Evolutionary conservation across 352 stramenopile species (phyloP).

Genomic region (Elongisporangium anandrum): DNA sequence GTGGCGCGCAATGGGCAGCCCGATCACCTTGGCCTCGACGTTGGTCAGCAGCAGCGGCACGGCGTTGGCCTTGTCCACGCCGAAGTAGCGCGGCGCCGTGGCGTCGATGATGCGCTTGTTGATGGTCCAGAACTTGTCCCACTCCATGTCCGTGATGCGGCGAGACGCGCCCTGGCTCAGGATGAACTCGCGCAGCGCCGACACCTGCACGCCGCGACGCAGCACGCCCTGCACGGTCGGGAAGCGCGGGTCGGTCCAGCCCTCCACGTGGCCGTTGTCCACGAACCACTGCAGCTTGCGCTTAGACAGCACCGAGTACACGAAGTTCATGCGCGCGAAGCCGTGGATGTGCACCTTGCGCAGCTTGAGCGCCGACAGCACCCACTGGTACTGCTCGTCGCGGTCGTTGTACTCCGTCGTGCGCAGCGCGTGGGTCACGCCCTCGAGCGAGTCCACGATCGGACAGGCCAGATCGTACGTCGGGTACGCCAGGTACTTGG

Average conservation of each 20-base stretch:
- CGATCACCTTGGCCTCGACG: constrained; percentile 53
- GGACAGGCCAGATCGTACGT: constrained; percentile 99
- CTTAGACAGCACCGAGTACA: constrained; percentile 98
- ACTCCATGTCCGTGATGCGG: constrained; percentile 98
- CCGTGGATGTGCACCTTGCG: constrained; percentile 89
- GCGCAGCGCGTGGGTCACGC: constrained; percentile 97
- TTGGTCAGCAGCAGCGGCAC: constrained; percentile 89
- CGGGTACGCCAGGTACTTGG: constrained; percentile 98
- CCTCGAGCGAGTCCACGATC: constrained; percentile 99
- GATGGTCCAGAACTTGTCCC: constrained; percentile 99
- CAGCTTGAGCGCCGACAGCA: constrained; percentile 81
- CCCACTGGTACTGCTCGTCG: constrained; percentile 98
- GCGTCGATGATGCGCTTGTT: constrained; percentile 99
- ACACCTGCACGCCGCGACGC: constrained; percentile 94
- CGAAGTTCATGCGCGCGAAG: constrained; percentile 99
- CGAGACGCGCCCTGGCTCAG: constrained; percentile 95
- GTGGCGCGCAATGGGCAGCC: constrained; percentile 63
- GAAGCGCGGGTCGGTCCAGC: constrained; percentile 98
- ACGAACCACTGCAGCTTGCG: constrained; percentile 99
- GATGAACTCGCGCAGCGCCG: constrained; percentile 97
- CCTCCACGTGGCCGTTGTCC: constrained; percentile 93
- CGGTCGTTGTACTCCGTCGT: constrained; percentile 99
- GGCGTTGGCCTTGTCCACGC: constrained; percentile 87
- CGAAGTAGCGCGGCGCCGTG: constrained; percentile 95
- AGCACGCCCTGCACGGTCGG: constrained; percentile 97